Evolutionary conservation across 116 monocot genomes (phyloP).

Genomic region (Iris pallida): DNA sequence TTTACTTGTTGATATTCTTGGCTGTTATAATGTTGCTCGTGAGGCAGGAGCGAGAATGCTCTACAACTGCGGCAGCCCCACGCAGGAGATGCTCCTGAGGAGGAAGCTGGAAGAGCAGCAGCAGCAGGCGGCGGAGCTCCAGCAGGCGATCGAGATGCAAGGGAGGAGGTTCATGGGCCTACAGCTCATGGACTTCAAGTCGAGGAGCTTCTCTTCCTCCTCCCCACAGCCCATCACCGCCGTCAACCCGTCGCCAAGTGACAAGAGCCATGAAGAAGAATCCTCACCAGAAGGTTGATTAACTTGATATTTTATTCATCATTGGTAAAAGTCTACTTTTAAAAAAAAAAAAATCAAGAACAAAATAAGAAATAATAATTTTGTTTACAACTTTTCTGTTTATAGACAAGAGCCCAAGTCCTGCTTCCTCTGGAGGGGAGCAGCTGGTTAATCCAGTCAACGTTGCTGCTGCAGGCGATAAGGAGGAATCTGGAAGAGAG

Average conservation of each 20-base stretch:
- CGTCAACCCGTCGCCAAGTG: not conserved
- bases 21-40: not conserved
- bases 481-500: constrained; percentile 1
- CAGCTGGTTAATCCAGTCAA: not conserved
- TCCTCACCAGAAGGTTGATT: too few relatives aligned
- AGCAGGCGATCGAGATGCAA: constrained; percentile 97
- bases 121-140: constrained; percentile 53
- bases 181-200: constrained; percentile 60
- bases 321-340: too few relatives aligned
- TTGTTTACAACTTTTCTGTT: constrained; percentile 11
- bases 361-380: too few relatives aligned
- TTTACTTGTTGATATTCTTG: not conserved
- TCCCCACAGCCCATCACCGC: constrained; percentile 3
- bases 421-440: constrained; percentile 25
- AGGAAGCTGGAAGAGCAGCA: constrained; percentile 93
- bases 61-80: constrained; percentile 29
- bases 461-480: not conserved
- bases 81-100: constrained; percentile 55
- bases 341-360: too few relatives aligned
- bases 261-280: too few relatives aligned
- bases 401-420: constrained; percentile 48
- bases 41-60: constrained; percentile 56
- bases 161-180: constrained; percentile 70
- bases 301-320: too few relatives aligned
- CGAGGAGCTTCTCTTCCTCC: not conserved